A percentile compares a stretch with the other conserved stretches of the same genome.
phyloP scores from a whole-genome alignment of 106 monocot species.

The Xerophyta viscosa region DNA sequence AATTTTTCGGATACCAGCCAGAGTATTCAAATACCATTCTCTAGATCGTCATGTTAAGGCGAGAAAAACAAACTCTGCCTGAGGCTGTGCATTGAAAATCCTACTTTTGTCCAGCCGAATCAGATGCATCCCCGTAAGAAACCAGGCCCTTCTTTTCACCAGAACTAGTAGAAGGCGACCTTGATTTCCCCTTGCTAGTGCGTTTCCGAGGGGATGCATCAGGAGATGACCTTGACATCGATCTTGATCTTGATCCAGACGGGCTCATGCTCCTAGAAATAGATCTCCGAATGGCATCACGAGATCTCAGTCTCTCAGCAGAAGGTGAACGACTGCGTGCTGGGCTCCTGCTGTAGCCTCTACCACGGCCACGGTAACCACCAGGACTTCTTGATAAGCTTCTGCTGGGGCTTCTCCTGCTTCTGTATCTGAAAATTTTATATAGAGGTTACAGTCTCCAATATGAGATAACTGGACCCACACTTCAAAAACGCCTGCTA shows the following conservation, averaged over 20 bases:
- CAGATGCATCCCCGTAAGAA: slow-evolving; percentile 81
- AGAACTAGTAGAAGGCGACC: slow-evolving; percentile 57
- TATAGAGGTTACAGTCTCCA: too few relatives aligned
- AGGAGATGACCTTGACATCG: slow-evolving; percentile 23
- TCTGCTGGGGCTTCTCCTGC: slow-evolving; percentile 59
- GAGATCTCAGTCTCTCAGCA: slow-evolving; percentile 23
- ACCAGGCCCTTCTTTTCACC: slow-evolving; percentile 73
- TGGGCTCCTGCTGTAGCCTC: slow-evolving; percentile 49
- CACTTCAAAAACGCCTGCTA: too few relatives aligned
- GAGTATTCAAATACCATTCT: too few relatives aligned
- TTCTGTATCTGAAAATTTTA: slow-evolving; percentile 37
- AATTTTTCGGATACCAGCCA: too few relatives aligned
- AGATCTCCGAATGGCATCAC: slow-evolving; percentile 17
- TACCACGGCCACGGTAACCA: slow-evolving; percentile 38
- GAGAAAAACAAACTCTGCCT: too few relatives aligned
- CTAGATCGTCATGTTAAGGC: too few relatives aligned
- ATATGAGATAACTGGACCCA: too few relatives aligned
- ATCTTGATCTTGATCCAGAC: slow-evolving; percentile 23
- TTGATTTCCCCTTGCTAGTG: slow-evolving; percentile 42
- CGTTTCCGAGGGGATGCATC: slow-evolving; percentile 41
- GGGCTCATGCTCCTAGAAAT: slow-evolving; percentile 56
- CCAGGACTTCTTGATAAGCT: slow-evolving; percentile 80
- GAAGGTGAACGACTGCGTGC: slow-evolving; percentile 45
- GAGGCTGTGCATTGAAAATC: too few relatives aligned
- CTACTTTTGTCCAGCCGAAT: slow-evolving; percentile 33